Conservation (phyloP, 2,329 filamentous ascomycete genomes). For the Ophiocordyceps camponoti-floridani region DNA sequence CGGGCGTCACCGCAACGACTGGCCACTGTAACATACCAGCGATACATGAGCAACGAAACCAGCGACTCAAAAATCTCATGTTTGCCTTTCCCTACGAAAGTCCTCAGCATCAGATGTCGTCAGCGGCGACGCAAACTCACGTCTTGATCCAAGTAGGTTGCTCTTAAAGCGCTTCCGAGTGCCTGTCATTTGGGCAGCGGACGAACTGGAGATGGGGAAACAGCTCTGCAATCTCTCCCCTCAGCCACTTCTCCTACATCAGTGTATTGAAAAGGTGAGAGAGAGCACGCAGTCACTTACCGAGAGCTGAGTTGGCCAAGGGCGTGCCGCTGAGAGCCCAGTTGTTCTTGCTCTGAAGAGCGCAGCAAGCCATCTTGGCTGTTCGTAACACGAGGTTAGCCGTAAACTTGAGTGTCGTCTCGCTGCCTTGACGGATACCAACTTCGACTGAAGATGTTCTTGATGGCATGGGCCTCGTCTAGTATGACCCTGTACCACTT, state of each 20-base stretch:
- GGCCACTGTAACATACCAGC: conserved; percentile 7
- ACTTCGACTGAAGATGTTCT: conserved; percentile 22
- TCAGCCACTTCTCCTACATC: no score
- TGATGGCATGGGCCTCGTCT: conserved; percentile 39
- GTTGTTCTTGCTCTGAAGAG: conserved; percentile 10
- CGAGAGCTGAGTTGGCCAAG: conserved; percentile 11
- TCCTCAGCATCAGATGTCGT: no score
- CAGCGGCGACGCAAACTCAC: neutral
- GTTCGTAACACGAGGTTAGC: no score
- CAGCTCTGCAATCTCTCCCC: conserved; percentile 11
- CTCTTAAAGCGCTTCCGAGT: conserved; percentile 2
- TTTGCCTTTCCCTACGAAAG: conserved; percentile 4
- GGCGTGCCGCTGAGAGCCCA: conserved; percentile 20
- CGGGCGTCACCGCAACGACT: neutral
- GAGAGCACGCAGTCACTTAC: no score
- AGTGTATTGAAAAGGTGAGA: no score
- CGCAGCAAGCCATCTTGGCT: conserved; percentile 8
- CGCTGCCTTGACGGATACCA: conserved; percentile 3
- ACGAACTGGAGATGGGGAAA: conserved; percentile 17
- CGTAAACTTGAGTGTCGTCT: no score
- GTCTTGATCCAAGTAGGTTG: conserved; percentile 6
- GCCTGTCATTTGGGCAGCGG: conserved; percentile 5
- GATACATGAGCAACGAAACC: conserved; percentile 9
- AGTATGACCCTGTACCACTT: conserved; percentile 33
- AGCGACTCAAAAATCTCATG: conserved; percentile 8